A percentile compares a stretch with the other conserved stretches of the same genome.
These are phyloP conservation scores for Microdochium bolleyi DNA, from an alignment of 2,329 filamentous ascomycete genomes.

Conservation along the genomic window DNA sequence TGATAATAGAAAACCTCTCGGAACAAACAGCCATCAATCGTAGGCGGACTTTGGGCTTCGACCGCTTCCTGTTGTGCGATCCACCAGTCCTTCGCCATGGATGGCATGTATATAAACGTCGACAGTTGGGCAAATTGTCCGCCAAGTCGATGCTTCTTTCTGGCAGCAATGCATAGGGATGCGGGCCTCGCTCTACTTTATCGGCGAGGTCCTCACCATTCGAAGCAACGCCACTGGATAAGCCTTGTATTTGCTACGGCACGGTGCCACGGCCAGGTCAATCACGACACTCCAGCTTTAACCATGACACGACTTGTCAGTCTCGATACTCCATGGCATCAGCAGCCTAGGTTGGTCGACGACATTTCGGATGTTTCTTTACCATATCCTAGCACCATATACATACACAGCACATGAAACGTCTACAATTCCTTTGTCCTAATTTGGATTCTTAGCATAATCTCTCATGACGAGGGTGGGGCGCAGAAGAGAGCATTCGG, in stretches of 20 bases:
- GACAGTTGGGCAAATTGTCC: slow-evolving; percentile 9
- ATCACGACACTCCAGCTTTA: not conserved
- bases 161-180: slow-evolving; percentile 42
- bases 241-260: not conserved
- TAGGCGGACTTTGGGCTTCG: too few relatives aligned
- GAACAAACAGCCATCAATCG: too few relatives aligned
- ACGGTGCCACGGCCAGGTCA: not conserved
- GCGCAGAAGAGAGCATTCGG: not conserved
- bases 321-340: not conserved
- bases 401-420: not conserved
- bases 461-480: not conserved
- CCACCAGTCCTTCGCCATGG: slow-evolving; percentile 5
- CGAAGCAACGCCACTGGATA: not conserved
- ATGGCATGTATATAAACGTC: slow-evolving; percentile 8
- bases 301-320: not conserved
- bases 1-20: too few relatives aligned
- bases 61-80: not conserved
- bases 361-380: slow-evolving; percentile 4
- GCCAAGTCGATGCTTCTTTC: slow-evolving; percentile 17
- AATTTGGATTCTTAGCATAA: not conserved
- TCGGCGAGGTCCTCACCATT: slow-evolving; percentile 1
- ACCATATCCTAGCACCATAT: slow-evolving; percentile 6
- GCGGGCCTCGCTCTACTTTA: slow-evolving; percentile 19
- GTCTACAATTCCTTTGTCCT: not conserved
- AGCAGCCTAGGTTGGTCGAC: not conserved